Percentiles rank a stretch among this genome's conserved stretches.
These are phyloP conservation scores for Trichophyton equinum DNA, from an alignment of 2,329 filamentous ascomycete genomes.

Conservation along the genomic window DNA sequence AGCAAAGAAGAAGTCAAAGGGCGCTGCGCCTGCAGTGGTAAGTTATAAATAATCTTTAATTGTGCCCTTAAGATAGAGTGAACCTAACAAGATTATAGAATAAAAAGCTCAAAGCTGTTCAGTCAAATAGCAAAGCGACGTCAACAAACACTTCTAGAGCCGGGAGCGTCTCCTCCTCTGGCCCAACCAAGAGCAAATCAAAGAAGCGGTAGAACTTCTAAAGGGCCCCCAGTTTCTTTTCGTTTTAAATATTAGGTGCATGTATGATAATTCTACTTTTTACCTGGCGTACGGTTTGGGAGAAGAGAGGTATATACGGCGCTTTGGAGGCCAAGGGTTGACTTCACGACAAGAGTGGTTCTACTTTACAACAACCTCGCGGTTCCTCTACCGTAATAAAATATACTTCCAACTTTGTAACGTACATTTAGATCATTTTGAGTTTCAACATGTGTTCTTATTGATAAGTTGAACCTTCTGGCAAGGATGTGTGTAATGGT, in stretches of 20 bases:
- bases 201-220: slow-evolving; percentile 31
- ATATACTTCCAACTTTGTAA: background rate
- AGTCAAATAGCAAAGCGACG: slow-evolving; percentile 58
- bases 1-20: slow-evolving; percentile 92
- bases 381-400: background rate
- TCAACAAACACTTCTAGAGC: slow-evolving; percentile 71
- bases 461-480: background rate
- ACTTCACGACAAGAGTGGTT: background rate
- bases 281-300: background rate
- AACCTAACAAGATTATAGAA: slow-evolving; percentile 48
- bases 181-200: slow-evolving; percentile 23
- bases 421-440: background rate
- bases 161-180: slow-evolving; percentile 71
- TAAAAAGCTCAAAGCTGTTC: slow-evolving; percentile 82
- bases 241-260: background rate
- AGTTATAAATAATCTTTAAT: slow-evolving; percentile 20
- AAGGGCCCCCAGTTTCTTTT: background rate
- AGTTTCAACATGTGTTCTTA: background rate
- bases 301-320: background rate
- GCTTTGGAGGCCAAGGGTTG: slow-evolving; percentile 3
- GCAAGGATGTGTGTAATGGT: background rate
- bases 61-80: background rate
- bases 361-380: background rate
- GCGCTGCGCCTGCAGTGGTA: slow-evolving; percentile 60
- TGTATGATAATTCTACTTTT: background rate